Percentiles rank a stretch among this genome's conserved stretches.
phyloP scores from a whole-genome alignment of 2,329 filamentous ascomycete species.

The Thelonectria olida region DNA sequence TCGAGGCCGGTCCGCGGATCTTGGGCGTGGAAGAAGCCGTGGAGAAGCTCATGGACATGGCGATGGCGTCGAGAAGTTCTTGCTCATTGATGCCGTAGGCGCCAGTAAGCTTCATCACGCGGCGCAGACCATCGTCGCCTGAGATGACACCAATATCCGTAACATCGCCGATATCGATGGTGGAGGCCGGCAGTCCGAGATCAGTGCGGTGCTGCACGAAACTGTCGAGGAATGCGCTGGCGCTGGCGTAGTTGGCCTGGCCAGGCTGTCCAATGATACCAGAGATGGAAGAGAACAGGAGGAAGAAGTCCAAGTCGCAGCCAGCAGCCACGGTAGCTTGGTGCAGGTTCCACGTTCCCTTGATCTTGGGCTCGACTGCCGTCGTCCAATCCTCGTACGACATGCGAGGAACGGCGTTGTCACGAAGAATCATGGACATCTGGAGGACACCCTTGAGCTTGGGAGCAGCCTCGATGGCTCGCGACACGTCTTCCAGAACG shows the following conservation, averaged over 20 bases:
- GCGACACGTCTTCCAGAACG: conserved; percentile 38
- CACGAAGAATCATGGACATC: conserved; percentile 48
- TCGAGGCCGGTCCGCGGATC: conserved; percentile 1
- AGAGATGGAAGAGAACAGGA: conserved; percentile 46
- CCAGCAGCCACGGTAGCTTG: conserved; percentile 41
- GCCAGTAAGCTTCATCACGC: conserved; percentile 14
- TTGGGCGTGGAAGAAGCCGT: neutral
- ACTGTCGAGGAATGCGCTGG: conserved; percentile 52
- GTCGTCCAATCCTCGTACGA: conserved; percentile 43
- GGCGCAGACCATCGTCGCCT: conserved; percentile 22
- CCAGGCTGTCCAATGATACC: conserved; percentile 46
- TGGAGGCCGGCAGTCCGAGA: conserved; percentile 47
- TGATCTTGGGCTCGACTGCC: conserved; percentile 44
- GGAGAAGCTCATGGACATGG: conserved; percentile 12
- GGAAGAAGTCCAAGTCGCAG: conserved; percentile 49
- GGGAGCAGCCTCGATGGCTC: conserved; percentile 27
- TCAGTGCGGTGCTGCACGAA: conserved; percentile 48
- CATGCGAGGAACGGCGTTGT: conserved; percentile 44
- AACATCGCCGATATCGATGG: conserved; percentile 49
- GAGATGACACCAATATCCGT: conserved; percentile 50
- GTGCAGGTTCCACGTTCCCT: conserved; percentile 50
- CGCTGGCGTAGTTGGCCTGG: conserved; percentile 54
- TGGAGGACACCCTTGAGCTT: conserved; percentile 53
- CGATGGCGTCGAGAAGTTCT: conserved; percentile 22
- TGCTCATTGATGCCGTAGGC: conserved; percentile 17